phyloP scores from a whole-genome alignment of 106 monocot genomes.

The Dendrobium chrysotoxum region DNA sequence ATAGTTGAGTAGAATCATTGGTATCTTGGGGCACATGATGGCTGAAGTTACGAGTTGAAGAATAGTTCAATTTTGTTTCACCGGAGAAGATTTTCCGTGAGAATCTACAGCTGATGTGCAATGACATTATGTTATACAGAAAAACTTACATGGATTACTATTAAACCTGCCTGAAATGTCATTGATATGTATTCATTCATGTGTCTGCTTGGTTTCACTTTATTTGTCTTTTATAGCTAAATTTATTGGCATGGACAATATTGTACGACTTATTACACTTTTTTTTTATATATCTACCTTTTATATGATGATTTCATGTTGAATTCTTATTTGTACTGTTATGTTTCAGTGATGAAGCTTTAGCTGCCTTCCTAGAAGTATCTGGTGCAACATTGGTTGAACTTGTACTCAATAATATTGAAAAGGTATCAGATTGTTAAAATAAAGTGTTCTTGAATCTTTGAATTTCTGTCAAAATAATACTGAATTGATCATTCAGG shows the following conservation, averaged over 20 bases:
- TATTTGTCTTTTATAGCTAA: neutral
- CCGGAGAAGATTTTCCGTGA: neutral
- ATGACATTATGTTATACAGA: neutral
- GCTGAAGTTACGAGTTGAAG: neutral
- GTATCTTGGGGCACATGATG: neutral
- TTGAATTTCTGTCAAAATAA: neutral
- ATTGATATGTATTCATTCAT: neutral
- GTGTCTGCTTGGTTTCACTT: neutral
- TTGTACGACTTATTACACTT: neutral
- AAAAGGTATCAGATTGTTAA: conserved; percentile 32
- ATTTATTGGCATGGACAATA: neutral
- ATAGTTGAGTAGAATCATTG: neutral
- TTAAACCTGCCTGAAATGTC: neutral
- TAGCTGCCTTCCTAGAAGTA: conserved; percentile 61
- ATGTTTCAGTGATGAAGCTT: conserved; percentile 65
- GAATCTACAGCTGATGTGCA: neutral
- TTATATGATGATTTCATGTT: neutral
- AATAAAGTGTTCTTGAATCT: neutral
- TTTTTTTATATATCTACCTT: neutral
- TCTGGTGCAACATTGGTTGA: conserved; percentile 59
- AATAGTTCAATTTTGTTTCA: neutral
- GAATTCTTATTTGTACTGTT: neutral
- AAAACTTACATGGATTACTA: neutral
- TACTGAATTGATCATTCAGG: neutral
- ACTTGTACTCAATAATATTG: conserved; percentile 63